phyloP scores from a whole-genome alignment of 2,329 filamentous ascomycete species.

The Pseudogymnoascus sp. region DNA sequence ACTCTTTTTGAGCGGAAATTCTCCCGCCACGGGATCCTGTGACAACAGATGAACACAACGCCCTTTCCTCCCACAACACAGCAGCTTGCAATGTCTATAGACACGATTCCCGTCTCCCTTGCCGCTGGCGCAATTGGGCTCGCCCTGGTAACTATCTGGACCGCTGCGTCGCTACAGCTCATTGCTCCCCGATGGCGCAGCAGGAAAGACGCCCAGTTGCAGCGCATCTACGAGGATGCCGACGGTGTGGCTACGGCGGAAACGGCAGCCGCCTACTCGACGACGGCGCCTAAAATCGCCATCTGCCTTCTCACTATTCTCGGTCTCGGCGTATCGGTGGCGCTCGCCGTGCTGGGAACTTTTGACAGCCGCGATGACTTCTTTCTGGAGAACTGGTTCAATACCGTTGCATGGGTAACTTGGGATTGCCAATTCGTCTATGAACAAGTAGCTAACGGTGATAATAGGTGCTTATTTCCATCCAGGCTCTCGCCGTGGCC shows the following conservation, averaged over 20 bases:
- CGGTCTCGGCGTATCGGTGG: conserved; percentile 49
- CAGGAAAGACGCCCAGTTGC: conserved; percentile 25
- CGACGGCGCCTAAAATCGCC: conserved; percentile 46
- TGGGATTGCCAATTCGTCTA: conserved; percentile 19
- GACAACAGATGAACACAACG: background rate
- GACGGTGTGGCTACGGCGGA: conserved; percentile 63
- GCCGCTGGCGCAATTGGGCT: conserved; percentile 26
- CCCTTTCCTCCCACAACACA: background rate
- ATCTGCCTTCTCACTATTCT: conserved; percentile 46
- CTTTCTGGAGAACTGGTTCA: conserved; percentile 52
- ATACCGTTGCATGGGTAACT: conserved; percentile 56
- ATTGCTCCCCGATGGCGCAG: conserved; percentile 30
- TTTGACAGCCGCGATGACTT: conserved; percentile 33
- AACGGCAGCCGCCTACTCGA: conserved; percentile 54
- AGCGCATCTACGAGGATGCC: conserved; percentile 54
- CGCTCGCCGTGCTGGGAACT: conserved; percentile 47
- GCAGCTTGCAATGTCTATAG: background rate
- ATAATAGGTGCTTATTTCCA: conserved; percentile 40
- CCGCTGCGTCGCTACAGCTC: conserved; percentile 32
- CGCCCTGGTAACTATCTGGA: conserved; percentile 30
- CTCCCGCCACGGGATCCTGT: background rate
- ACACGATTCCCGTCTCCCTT: conserved; percentile 16
- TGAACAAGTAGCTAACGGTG: conserved; percentile 7
- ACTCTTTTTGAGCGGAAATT: background rate
- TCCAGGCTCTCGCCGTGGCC: conserved; percentile 45